These are phyloP conservation scores for Fibroporia radiculosa DNA, from an alignment of 768 basidiomycete genomes.

Conservation along the genomic window DNA sequence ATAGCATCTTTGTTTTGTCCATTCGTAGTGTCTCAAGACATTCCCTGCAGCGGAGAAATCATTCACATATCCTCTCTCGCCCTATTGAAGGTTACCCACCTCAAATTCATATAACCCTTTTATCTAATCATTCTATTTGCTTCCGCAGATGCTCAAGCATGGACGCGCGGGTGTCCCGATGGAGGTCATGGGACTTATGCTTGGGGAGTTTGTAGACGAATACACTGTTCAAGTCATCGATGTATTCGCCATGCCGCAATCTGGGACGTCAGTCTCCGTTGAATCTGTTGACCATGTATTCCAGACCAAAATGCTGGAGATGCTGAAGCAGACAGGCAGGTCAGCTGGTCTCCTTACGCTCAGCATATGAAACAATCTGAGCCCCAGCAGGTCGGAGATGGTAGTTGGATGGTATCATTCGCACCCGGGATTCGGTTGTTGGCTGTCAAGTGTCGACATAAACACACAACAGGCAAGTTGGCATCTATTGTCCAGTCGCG, in stretches of 20 bases:
- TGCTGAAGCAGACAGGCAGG: constrained; percentile 99
- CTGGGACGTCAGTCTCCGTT: constrained; percentile 94
- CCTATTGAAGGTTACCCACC: constrained; percentile 75
- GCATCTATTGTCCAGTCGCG: not conserved
- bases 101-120: not conserved
- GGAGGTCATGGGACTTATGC: constrained; percentile 99
- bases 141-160: constrained; percentile 90
- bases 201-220: constrained; percentile 98
- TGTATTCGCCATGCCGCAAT: constrained; percentile 99
- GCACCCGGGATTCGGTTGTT: constrained; percentile 98
- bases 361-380: constrained; percentile 2
- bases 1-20: not conserved
- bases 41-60: constrained; percentile 67
- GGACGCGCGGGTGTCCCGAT: constrained; percentile 98
- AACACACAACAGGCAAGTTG: constrained; percentile 86
- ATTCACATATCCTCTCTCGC: constrained; percentile 97
- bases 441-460: constrained; percentile 98
- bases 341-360: constrained; percentile 29
- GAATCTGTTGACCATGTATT: constrained; percentile 99
- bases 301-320: constrained; percentile 96
- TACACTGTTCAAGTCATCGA: constrained; percentile 93
- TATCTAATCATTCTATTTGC: not conserved
- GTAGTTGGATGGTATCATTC: constrained; percentile 99
- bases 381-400: constrained; percentile 69
- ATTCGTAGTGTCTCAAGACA: constrained; percentile 11